Conservation (phyloP, 108 stramenopile species). For the Aureococcus anophagefferens region DNA sequence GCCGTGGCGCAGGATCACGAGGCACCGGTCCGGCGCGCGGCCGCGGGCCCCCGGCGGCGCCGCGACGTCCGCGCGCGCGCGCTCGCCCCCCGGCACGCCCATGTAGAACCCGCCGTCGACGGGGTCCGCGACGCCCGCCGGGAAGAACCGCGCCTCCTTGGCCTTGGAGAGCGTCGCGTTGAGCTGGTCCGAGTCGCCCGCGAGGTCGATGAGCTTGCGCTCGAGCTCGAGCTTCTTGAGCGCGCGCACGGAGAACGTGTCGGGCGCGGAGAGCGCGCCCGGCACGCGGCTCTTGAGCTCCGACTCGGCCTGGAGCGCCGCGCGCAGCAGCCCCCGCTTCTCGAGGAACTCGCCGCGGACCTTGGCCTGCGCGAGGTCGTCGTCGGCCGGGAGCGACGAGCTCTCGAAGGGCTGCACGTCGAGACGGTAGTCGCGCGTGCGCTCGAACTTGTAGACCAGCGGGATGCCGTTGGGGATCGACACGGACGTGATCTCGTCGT, state of each 20-base stretch:
- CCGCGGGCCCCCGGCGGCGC: too few species aligned
- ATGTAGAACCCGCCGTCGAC: neutral
- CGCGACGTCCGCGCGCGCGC: neutral
- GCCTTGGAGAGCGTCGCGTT: neutral
- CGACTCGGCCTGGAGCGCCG: constrained; percentile 69
- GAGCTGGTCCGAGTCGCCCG: neutral
- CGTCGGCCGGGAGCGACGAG: neutral
- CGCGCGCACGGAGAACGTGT: neutral
- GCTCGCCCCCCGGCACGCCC: neutral
- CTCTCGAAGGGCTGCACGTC: too few species aligned
- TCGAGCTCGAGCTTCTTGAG: neutral
- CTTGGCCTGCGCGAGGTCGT: neutral
- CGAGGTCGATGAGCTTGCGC: neutral
- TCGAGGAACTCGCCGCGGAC: constrained; percentile 48
- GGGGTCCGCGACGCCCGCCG: neutral
- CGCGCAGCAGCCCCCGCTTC: constrained; percentile 70
- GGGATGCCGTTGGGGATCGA: constrained; percentile 88
- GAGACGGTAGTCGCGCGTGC: too few species aligned
- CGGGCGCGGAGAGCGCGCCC: constrained; percentile 10
- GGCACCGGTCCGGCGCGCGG: constrained; percentile 54
- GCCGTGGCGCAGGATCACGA: constrained; percentile 85
- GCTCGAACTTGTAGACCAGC: constrained; percentile 78
- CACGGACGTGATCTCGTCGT: constrained; percentile 69
- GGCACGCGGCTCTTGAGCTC: constrained; percentile 65
- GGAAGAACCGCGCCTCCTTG: too few species aligned